These are phyloP conservation scores for Exophiala phaeomuriformis DNA, from an alignment of 2,329 filamentous ascomycete species.

Conservation along the genomic window DNA sequence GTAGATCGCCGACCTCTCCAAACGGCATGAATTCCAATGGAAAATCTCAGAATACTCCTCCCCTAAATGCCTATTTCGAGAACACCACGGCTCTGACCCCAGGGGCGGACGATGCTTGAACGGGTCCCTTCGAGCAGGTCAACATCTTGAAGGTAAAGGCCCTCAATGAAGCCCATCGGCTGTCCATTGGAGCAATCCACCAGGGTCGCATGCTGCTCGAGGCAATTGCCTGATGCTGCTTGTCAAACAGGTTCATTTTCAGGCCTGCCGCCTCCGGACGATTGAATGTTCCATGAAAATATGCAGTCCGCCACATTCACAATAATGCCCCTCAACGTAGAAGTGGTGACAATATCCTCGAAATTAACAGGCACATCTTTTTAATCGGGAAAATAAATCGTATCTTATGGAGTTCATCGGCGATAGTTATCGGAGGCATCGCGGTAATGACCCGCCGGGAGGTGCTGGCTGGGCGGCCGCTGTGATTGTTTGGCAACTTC, in stretches of 20 bases:
- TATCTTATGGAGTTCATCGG: conserved; percentile 1
- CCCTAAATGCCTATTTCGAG: not conserved
- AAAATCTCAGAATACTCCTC: not conserved
- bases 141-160: too few species aligned
- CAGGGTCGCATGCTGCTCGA: too few species aligned
- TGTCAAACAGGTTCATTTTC: too few species aligned
- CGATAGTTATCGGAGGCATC: conserved; percentile 20
- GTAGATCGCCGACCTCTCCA: not conserved
- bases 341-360: not conserved
- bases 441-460: conserved; percentile 26
- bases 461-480: conserved; percentile 20
- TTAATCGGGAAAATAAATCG: not conserved
- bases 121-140: too few species aligned
- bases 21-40: not conserved
- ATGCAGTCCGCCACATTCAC: too few species aligned
- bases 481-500: conserved; percentile 25
- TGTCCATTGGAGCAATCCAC: too few species aligned
- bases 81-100: not conserved
- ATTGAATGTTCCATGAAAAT: too few species aligned
- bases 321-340: too few species aligned
- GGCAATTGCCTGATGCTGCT: too few species aligned
- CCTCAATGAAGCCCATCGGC: too few species aligned
- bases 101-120: too few species aligned
- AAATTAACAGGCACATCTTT: not conserved
- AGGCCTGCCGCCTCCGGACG: too few species aligned